phyloP scores from a whole-genome alignment of 768 basidiomycete genomes.

The Leucocoprinus leucothites region DNA sequence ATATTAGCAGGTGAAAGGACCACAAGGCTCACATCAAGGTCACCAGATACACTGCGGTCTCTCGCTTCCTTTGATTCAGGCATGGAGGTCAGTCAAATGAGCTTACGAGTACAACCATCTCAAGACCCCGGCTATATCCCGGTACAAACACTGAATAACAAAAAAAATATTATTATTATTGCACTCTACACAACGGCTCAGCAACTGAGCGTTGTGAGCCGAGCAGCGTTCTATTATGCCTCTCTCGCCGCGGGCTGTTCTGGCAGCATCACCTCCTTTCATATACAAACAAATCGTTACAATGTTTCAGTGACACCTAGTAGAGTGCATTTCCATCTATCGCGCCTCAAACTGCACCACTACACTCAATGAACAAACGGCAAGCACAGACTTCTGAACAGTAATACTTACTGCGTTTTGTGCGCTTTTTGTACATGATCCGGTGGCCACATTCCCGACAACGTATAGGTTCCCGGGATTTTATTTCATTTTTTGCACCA shows the following conservation, averaged over 20 bases:
- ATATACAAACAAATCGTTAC: no score
- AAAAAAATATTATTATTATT: background rate
- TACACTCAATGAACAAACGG: slow-evolving; percentile 24
- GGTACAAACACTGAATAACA: slow-evolving; percentile 19
- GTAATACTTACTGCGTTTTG: slow-evolving; percentile 75
- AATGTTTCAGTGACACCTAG: background rate
- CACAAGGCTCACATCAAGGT: slow-evolving; percentile 43
- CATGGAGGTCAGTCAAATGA: slow-evolving; percentile 46
- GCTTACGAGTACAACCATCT: slow-evolving; percentile 36
- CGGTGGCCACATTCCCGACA: slow-evolving; percentile 97
- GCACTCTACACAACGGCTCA: no score
- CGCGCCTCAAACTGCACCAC: slow-evolving; percentile 88
- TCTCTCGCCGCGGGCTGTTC: no score
- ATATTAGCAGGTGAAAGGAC: background rate
- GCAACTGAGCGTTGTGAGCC: no score
- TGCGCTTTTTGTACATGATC: slow-evolving; percentile 98
- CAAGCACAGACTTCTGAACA: background rate
- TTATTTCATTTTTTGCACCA: slow-evolving; percentile 89
- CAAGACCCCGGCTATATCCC: background rate
- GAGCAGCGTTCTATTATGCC: no score
- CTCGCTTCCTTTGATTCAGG: slow-evolving; percentile 42
- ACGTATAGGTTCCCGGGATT: slow-evolving; percentile 87
- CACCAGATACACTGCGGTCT: slow-evolving; percentile 66
- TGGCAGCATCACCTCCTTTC: no score
- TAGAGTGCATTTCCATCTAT: slow-evolving; percentile 27